Conservation (phyloP, 2,329 filamentous ascomycete species). For the Xylariales sp. region DNA sequence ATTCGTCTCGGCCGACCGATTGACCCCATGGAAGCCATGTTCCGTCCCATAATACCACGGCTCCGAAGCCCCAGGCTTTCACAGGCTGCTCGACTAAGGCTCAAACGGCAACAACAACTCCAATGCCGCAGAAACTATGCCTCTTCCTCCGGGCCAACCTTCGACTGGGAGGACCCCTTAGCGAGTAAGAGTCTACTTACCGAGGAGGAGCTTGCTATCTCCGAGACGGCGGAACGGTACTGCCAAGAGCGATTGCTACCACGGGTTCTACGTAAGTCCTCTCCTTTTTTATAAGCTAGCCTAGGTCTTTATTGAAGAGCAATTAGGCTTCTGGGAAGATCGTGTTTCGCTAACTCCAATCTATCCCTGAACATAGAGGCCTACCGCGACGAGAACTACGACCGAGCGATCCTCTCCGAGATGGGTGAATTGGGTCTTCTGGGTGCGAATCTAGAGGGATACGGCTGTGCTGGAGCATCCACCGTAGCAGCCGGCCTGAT, state of each 20-base stretch:
- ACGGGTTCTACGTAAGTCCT: constrained; percentile 79
- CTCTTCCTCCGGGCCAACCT: constrained; percentile 56
- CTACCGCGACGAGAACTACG: constrained; percentile 85
- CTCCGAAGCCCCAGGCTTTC: constrained; percentile 32
- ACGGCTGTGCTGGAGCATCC: constrained; percentile 88
- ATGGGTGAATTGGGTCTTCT: constrained; percentile 94
- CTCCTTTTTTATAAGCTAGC: not conserved
- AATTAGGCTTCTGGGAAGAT: not conserved
- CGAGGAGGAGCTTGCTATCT: constrained; percentile 89
- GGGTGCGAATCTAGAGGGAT: constrained; percentile 86
- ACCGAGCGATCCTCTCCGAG: constrained; percentile 84
- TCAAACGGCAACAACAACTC: constrained; percentile 29
- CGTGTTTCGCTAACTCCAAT: constrained; percentile 29
- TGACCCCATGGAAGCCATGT: constrained; percentile 36
- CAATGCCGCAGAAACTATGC: constrained; percentile 44
- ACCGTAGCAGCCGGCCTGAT: constrained; percentile 91
- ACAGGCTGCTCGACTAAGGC: constrained; percentile 36
- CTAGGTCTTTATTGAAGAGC: not conserved
- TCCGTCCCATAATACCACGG: constrained; percentile 43
- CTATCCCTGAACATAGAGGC: constrained; percentile 43
- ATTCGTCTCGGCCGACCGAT: too few relatives aligned
- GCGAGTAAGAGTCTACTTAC: constrained; percentile 79
- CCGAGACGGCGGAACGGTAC: constrained; percentile 91
- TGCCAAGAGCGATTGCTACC: constrained; percentile 91
- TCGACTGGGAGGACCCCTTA: constrained; percentile 94